Percentiles rank a stretch among this genome's conserved stretches.
Conservation (phyloP, 768 basidiomycete species). For the Hypsizygus marmoreus region DNA sequence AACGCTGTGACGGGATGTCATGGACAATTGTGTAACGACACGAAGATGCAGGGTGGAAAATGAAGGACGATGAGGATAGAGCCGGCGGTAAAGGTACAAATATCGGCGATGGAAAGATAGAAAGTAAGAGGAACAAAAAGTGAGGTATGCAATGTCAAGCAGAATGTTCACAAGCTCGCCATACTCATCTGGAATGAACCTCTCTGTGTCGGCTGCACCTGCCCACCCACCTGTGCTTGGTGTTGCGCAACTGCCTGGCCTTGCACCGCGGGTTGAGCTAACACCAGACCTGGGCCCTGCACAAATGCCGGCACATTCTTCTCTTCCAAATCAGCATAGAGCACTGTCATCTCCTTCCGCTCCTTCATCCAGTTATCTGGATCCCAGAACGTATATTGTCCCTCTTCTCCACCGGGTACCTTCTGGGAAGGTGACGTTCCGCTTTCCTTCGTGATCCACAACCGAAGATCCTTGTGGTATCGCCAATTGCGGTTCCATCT, state of each 20-base stretch:
- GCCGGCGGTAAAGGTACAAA: constrained; percentile 19
- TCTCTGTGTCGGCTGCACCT: constrained; percentile 38
- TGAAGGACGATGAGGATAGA: constrained; percentile 9
- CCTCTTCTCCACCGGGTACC: constrained; percentile 80
- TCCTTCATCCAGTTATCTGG: constrained; percentile 78
- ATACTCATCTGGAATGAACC: constrained; percentile 55
- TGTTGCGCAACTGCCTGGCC: constrained; percentile 43
- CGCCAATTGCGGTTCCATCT: constrained; percentile 96
- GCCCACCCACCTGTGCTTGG: constrained; percentile 26
- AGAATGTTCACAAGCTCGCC: constrained; percentile 43
- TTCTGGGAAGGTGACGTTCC: constrained; percentile 76
- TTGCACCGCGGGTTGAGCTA: constrained; percentile 37
- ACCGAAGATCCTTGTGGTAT: constrained; percentile 88
- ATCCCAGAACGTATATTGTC: constrained; percentile 90
- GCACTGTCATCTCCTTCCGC: constrained; percentile 75
- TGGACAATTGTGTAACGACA: not conserved
- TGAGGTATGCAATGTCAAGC: constrained; percentile 11
- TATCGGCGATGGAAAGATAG: constrained; percentile 16
- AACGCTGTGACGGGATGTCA: constrained; percentile 3
- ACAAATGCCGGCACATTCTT: constrained; percentile 66
- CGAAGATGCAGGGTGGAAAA: constrained; percentile 2
- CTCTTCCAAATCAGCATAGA: constrained; percentile 76
- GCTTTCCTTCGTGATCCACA: constrained; percentile 87
- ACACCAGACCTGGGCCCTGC: constrained; percentile 48
- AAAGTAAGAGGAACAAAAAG: constrained; percentile 11